phyloP scores from a whole-genome alignment of 1,284 basidiomycete species.

The Hypsizygus ulmarius region DNA sequence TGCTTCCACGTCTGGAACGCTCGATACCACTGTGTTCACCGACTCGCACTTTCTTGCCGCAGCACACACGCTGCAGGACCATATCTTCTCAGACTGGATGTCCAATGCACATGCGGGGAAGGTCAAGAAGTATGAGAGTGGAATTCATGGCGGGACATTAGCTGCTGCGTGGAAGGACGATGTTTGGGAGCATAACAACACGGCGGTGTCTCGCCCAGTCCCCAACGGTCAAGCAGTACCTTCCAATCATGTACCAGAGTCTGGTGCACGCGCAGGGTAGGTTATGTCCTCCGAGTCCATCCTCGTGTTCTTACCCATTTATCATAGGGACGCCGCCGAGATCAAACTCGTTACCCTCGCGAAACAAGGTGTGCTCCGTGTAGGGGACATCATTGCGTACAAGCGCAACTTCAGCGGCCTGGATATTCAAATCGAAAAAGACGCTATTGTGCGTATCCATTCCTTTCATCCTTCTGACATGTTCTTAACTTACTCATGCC shows the following conservation, averaged over 20 bases:
- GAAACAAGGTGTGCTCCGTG: conserved; percentile 41
- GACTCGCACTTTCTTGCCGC: conserved; percentile 54
- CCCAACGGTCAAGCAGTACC: conserved; percentile 15
- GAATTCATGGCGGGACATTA: conserved; percentile 41
- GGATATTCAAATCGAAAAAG: conserved; percentile 47
- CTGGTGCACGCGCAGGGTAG: conserved; percentile 24
- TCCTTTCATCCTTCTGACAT: neutral
- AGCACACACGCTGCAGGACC: conserved; percentile 57
- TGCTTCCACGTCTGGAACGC: conserved; percentile 11
- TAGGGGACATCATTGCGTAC: conserved; percentile 54
- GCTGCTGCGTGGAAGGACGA: conserved; percentile 63
- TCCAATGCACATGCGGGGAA: conserved; percentile 41
- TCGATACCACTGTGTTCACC: conserved; percentile 45
- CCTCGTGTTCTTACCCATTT: neutral
- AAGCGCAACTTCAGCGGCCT: conserved; percentile 40
- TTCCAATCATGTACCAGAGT: conserved; percentile 11
- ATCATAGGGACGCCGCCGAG: conserved; percentile 35
- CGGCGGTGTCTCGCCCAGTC: neutral
- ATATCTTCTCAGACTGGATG: conserved; percentile 52
- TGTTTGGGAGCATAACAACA: conserved; percentile 48
- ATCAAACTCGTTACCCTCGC: conserved; percentile 44
- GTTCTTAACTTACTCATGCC: neutral
- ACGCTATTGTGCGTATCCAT: conserved; percentile 42
- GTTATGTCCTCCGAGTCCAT: conserved; percentile 7
- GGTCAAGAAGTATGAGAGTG: conserved; percentile 40